A percentile compares a stretch with the other conserved stretches of the same genome.
Evolutionary conservation across 305 asterid species (phyloP).

Genomic region (Andrographis paniculata): DNA sequence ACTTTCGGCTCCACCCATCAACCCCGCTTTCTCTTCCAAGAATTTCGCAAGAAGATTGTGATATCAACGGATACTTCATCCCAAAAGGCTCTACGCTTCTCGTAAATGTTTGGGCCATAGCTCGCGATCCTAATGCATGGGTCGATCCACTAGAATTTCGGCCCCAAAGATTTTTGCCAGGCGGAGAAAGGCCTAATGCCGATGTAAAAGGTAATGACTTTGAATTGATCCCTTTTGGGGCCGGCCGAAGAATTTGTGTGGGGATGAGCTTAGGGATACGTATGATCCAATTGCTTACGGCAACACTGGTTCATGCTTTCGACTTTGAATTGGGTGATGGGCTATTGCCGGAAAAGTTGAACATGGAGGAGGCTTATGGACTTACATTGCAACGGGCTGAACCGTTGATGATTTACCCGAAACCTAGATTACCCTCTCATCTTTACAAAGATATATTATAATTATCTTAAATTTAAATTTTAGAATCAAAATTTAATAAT

Average conservation of each 20-base stretch:
- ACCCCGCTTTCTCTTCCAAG: constrained; percentile 76
- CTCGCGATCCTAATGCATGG: constrained; percentile 68
- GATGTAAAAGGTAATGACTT: constrained; percentile 65
- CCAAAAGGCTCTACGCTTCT: constrained; percentile 65
- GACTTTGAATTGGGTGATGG: constrained; percentile 45
- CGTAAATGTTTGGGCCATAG: constrained; percentile 67
- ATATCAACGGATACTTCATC: constrained; percentile 54
- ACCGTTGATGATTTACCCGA: constrained; percentile 37
- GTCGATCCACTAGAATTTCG: constrained; percentile 43
- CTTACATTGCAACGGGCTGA: constrained; percentile 56
- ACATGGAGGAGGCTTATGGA: constrained; percentile 80
- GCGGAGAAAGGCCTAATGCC: constrained; percentile 49
- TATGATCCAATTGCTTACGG: constrained; percentile 57
- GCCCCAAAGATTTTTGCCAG: constrained; percentile 47
- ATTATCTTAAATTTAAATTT: too few relatives aligned
- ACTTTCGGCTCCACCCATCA: constrained; percentile 71
- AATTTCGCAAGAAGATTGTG: constrained; percentile 46
- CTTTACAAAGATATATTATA: constrained; percentile 30
- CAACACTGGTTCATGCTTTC: constrained; percentile 59
- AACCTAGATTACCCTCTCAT: constrained; percentile 43
- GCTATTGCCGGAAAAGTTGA: constrained; percentile 20
- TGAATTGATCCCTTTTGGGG: constrained; percentile 69
- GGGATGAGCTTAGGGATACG: constrained; percentile 63
- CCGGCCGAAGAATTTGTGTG: constrained; percentile 63
- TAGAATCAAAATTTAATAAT: too few relatives aligned